Conservation (phyloP, 2,329 filamentous ascomycete genomes). For the Colletotrichum incanum region DNA sequence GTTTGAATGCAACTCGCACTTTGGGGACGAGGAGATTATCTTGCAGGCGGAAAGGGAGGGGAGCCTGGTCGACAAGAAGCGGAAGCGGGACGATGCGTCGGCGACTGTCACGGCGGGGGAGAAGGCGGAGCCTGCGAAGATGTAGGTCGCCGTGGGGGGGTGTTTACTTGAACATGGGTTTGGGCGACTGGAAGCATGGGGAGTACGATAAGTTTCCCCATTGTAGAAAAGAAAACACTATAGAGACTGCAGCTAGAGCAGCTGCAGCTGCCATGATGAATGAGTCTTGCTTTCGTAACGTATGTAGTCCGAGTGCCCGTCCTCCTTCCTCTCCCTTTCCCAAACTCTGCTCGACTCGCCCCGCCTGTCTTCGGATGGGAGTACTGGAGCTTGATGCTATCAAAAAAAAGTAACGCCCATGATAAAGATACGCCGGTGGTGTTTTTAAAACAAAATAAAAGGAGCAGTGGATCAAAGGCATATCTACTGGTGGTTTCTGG, state of each 20-base stretch:
- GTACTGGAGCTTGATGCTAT: slow-evolving; percentile 4
- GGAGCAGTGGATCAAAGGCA: not conserved
- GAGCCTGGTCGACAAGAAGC: slow-evolving; percentile 62
- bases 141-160: slow-evolving; percentile 20
- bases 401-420: slow-evolving; percentile 3
- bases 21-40: slow-evolving; percentile 70
- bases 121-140: slow-evolving; percentile 43
- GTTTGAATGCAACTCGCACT: slow-evolving; percentile 78
- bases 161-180: not conserved
- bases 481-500: not conserved
- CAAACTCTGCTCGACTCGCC: not conserved
- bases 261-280: slow-evolving; percentile 33
- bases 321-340: not conserved
- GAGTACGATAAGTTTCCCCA: no score
- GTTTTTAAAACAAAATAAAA: not conserved
- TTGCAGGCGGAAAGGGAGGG: slow-evolving; percentile 62
- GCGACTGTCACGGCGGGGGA: slow-evolving; percentile 48
- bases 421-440: slow-evolving; percentile 6
- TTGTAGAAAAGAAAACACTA: slow-evolving; percentile 27
- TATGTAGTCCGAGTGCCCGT: not conserved
- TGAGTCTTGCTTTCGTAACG: slow-evolving; percentile 9
- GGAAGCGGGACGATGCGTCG: slow-evolving; percentile 44
- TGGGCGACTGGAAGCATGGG: not conserved
- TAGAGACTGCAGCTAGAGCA: slow-evolving; percentile 31
- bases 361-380: slow-evolving; percentile 3